Base-by-base conservation (phyloP, 75 land plant genomes). In the Sequoiadendron giganteum region DNA sequence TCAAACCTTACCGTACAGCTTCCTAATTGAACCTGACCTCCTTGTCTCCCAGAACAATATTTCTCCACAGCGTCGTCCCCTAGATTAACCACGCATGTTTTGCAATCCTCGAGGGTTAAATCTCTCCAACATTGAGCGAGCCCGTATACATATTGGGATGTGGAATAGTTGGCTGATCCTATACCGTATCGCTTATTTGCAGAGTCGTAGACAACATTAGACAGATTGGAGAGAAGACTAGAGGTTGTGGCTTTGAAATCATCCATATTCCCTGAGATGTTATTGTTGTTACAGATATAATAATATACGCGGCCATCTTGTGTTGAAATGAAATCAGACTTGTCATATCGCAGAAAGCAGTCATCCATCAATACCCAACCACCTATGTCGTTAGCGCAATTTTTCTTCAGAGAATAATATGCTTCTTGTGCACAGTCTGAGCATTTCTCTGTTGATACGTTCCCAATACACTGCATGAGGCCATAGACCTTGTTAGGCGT, bases 281-380 rank as follows among this genome's bases (percentile, higher is more conserved):
- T 3, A 9, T 0, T 25, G 30, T 13, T 0, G 3, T 81, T 25
- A 6, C 0, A 11, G 14, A 0, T 0, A 10, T 21, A 0, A 1
- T 5, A 1, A 48, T 10, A 18, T 2, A 10, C 10, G 1, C 25
- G 0, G 47, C 15, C 28, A 28, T 81, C 83, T 43, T 45, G 30
- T 45, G 18, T 45, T 43, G 83, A 81, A 28, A 86, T 32, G 87
- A 72, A 86, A n/a, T 14, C 42, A 16, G 8, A 45, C n/a, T 72
- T 86, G n/a, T 86, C 80, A 83, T 72, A 86, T 21, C 87, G 81
- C 80, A 86, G 40, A 21, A 72, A 86, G 80, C 87, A 86, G 13
- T 6, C 21, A 73, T 72, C 84, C 32, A 86, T 32, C 42, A 25
- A 45, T 6, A 86, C 77, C 28, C 0, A 3, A 15, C 49, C 87